These are phyloP conservation scores for Quercus cerris DNA, from an alignment of 306 rosid species.

Conservation along the genomic window DNA sequence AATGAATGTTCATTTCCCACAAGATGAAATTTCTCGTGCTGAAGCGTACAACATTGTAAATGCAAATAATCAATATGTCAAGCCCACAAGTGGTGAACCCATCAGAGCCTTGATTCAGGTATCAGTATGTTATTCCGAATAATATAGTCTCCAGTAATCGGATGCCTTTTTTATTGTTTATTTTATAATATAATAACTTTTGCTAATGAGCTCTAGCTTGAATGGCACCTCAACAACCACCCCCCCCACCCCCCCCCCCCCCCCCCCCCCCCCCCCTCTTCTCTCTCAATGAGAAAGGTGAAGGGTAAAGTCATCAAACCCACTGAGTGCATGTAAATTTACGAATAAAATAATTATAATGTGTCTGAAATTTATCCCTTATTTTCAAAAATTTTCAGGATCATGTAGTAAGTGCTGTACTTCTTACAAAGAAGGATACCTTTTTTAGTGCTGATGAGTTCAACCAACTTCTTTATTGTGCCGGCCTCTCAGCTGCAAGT, in stretches of 20 bases:
- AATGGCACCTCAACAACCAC: too few relatives aligned
- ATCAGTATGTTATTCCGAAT: slow-evolving; percentile 6
- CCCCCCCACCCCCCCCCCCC: too few relatives aligned
- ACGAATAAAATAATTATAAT: neutral
- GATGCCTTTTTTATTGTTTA: neutral
- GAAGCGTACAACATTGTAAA: slow-evolving; percentile 95
- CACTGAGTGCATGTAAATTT: too few relatives aligned
- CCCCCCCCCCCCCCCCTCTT: too few relatives aligned
- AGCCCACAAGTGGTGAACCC: slow-evolving; percentile 98
- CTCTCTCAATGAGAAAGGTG: too few relatives aligned
- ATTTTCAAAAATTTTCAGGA: slow-evolving; percentile 52
- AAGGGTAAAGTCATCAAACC: too few relatives aligned
- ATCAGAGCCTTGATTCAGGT: slow-evolving; percentile 96
- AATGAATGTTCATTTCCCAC: slow-evolving; percentile 97
- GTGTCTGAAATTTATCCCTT: neutral
- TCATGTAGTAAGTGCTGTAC: slow-evolving; percentile 87
- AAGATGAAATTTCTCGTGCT: slow-evolving; percentile 94
- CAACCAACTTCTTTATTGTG: slow-evolving; percentile 84
- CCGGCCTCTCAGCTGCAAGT: slow-evolving; percentile 57
- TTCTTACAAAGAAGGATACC: slow-evolving; percentile 86
- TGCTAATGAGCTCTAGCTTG: too few relatives aligned
- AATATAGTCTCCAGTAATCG: neutral
- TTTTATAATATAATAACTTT: too few relatives aligned
- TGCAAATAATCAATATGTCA: slow-evolving; percentile 94
- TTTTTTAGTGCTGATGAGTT: slow-evolving; percentile 63